Evolutionary conservation across 2,329 filamentous ascomycete species (phyloP).

Genomic region (Didymella pinodella): DNA sequence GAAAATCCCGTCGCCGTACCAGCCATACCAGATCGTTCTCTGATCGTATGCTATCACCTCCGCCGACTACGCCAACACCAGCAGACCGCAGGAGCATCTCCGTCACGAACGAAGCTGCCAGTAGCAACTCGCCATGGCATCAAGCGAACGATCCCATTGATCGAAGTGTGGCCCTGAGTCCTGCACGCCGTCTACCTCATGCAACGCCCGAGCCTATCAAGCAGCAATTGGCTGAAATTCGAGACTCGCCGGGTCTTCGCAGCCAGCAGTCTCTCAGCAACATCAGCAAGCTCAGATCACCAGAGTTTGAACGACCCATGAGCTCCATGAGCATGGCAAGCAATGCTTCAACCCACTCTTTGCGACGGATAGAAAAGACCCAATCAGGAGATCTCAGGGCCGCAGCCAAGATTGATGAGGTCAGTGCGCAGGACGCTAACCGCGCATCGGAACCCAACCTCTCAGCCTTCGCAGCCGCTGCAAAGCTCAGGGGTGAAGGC

Average conservation of each 20-base stretch:
- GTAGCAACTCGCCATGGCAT: conserved; percentile 46
- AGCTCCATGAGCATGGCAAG: conserved; percentile 60
- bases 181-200: conserved; percentile 45
- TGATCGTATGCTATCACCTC: conserved; percentile 42
- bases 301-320: conserved; percentile 65
- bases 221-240: conserved; percentile 46
- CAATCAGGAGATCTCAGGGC: conserved; percentile 80
- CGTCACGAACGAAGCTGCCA: conserved; percentile 39
- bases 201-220: conserved; percentile 50
- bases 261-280: conserved; percentile 57
- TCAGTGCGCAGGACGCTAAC: conserved; percentile 50
- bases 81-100: conserved; percentile 33
- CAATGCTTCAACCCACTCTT: conserved; percentile 70
- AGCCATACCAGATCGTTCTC: conserved; percentile 45
- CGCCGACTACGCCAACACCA: conserved; percentile 43
- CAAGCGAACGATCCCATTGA: conserved; percentile 59
- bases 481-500: conserved; percentile 80
- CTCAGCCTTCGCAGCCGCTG: conserved; percentile 58
- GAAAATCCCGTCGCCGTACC: conserved; percentile 52
- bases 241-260: conserved; percentile 50
- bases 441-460: conserved; percentile 39
- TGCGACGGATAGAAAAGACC: conserved; percentile 72
- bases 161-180: conserved; percentile 49
- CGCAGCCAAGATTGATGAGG: conserved; percentile 67
- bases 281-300: conserved; percentile 51